phyloP scores from a whole-genome alignment of 2,329 filamentous ascomycete species.

The Fusarium duplospermum region DNA sequence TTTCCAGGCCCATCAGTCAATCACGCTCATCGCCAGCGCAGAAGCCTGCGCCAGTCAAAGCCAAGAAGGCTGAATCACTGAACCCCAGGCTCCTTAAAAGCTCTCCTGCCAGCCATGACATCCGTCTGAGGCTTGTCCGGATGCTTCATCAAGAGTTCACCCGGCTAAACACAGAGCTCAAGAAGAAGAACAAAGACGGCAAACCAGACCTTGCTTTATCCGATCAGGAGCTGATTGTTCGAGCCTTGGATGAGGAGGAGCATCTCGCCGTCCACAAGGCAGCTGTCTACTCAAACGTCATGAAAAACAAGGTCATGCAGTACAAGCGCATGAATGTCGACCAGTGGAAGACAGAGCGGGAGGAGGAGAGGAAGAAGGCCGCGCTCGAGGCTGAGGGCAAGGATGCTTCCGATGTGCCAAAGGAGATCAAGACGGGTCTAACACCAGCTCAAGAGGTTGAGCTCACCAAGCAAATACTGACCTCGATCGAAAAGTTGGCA shows the following conservation, averaged over 20 bases:
- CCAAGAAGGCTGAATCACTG: conserved; percentile 62
- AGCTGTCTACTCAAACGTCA: conserved; percentile 82
- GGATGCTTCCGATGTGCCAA: conserved; percentile 52
- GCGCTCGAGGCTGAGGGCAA: conserved; percentile 47
- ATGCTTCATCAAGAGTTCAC: conserved; percentile 73
- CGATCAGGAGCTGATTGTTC: conserved; percentile 74
- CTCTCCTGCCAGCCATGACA: conserved; percentile 67
- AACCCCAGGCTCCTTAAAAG: conserved; percentile 74
- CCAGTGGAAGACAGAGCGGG: conserved; percentile 76
- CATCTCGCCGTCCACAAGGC: conserved; percentile 74
- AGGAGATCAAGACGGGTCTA: conserved; percentile 76
- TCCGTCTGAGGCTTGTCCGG: conserved; percentile 68
- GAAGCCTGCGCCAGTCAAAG: conserved; percentile 32
- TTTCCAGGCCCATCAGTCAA: conserved; percentile 20
- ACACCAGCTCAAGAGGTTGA: conserved; percentile 74
- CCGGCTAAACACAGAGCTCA: conserved; percentile 74
- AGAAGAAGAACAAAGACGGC: conserved; percentile 60
- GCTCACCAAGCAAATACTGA: conserved; percentile 71
- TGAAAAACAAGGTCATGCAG: conserved; percentile 82
- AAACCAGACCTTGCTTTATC: conserved; percentile 67
- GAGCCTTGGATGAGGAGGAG: conserved; percentile 83
- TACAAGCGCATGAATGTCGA: conserved; percentile 79
- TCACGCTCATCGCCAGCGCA: conserved; percentile 26
- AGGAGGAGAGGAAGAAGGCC: conserved; percentile 53
- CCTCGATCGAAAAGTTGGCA: conserved; percentile 72